Percentiles rank a stretch among this genome's conserved stretches.
Evolutionary conservation across 1,139 yeast species (phyloP).

Genomic region (Protomyces arabidopsidicola): DNA sequence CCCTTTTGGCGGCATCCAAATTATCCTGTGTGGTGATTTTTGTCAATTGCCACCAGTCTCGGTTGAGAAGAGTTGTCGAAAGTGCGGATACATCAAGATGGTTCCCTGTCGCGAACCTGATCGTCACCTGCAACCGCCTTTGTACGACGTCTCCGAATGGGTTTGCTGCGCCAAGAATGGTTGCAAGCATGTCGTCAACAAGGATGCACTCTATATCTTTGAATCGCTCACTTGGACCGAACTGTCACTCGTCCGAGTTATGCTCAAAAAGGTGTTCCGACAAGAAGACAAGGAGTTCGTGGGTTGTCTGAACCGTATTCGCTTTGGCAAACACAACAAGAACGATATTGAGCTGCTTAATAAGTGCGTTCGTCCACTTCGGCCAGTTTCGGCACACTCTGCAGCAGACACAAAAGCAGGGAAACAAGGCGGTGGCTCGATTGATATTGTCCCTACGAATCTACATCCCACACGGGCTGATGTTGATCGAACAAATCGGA

Average conservation of each 20-base stretch:
- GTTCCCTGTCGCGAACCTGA: background rate
- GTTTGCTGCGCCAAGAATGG: background rate
- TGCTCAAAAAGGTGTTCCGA: conserved; percentile 76
- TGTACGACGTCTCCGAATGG: conserved; percentile 3
- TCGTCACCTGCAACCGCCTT: background rate
- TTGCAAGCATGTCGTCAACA: conserved; percentile 31
- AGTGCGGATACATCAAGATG: background rate
- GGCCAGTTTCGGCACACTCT: conserved; percentile 46
- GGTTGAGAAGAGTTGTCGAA: conserved; percentile 35
- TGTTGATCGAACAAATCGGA: conserved; percentile 70
- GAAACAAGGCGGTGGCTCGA: conserved; percentile 51
- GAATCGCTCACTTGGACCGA: conserved; percentile 68
- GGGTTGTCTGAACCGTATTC: conserved; percentile 78
- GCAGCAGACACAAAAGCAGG: conserved; percentile 41
- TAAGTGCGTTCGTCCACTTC: conserved; percentile 54
- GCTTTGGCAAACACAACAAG: conserved; percentile 51
- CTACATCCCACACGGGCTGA: conserved; percentile 76
- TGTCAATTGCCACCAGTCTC: conserved; percentile 85
- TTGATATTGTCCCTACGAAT: conserved; percentile 71
- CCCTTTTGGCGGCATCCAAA: conserved; percentile 88
- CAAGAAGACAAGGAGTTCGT: conserved; percentile 81
- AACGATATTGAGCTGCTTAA: conserved; percentile 44
- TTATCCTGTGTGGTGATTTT: conserved; percentile 83
- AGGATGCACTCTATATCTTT: conserved; percentile 58
- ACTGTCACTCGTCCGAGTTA: conserved; percentile 62